Base-by-base conservation (phyloP, 208 protist species). In the Dictyostelium gargantuum region DNA sequence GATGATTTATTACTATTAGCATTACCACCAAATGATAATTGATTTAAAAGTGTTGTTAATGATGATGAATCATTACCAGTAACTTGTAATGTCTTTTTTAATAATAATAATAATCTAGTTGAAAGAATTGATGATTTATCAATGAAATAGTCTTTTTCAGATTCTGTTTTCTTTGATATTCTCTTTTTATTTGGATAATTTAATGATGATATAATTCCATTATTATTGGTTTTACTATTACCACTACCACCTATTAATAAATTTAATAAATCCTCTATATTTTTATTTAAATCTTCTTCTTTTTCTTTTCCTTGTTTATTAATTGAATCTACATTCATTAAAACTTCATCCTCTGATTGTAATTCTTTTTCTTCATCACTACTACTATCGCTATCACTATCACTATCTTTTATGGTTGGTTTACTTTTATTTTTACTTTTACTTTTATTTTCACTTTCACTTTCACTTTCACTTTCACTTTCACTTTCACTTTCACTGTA, bases 141-240 rank as follows among this genome's bases (percentile, higher is more conserved):
- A 26, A 68, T 76, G 13, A 89, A 89, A 1, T 29, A 40, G 52
- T 89, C 56, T 61, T 89, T 89, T 46, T 85, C 80, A 40, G 38
- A 17, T n/a, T 86, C 63, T 52, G 26, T 26, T 23, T 50, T 44
- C 9, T 80, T 80, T 38, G 26, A 21, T 2, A 80, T 56, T 58
- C 46, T 52, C 19, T 80, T 80, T 40, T 56, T 80, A 56, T 52
- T 80, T 29, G 74, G 74, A 42, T 58, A 80, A 1, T 11, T 13
- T 58, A 56, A 50, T n/a, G 11, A 35, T 56, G 46, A 58, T 58
- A 9, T 29, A 15, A 77, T 52, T 26, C 42, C 29, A 38, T 32
- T 52, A 52, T 23, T 26, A 35, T 76, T 76, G 6, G 42, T 73
- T 1, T 38, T 38, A 38, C 40, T 8, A 32, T 46, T 46, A 29